These are phyloP conservation scores for Lentithecium fluviatile DNA, from an alignment of 495 filamentous ascomycete species.

Conservation along the genomic window DNA sequence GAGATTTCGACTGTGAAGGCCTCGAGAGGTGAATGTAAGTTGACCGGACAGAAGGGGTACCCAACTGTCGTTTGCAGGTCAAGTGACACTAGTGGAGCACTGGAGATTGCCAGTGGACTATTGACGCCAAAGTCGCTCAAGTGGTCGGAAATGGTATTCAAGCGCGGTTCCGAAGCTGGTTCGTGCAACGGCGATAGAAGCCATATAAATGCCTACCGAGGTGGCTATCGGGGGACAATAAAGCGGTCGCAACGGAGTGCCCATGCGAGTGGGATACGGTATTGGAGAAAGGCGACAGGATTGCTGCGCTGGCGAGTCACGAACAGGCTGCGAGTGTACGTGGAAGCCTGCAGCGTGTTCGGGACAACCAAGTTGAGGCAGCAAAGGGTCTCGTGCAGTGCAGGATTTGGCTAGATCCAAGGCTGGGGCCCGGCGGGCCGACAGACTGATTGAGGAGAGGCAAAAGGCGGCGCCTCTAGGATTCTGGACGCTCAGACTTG, in stretches of 20 bases:
- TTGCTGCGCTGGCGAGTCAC: not conserved
- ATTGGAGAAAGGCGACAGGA: too few species aligned
- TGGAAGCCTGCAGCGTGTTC: not conserved
- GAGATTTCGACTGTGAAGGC: not conserved
- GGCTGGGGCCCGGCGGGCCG: not conserved
- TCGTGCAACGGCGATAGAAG: constrained; percentile 8
- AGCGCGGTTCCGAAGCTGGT: constrained; percentile 14
- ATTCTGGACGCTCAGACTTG: constrained; percentile 1
- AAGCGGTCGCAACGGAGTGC: not conserved
- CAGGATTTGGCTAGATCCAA: constrained; percentile 10
- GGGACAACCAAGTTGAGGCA: not conserved
- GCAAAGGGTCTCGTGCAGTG: constrained; percentile 14
- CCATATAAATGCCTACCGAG: not conserved
- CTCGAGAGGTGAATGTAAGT: not conserved
- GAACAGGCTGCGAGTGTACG: not conserved
- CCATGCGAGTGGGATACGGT: too few species aligned
- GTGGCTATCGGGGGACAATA: not conserved
- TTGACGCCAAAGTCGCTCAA: not conserved
- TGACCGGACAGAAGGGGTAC: too few species aligned
- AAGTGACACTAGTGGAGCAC: not conserved
- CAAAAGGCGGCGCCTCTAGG: constrained; percentile 1
- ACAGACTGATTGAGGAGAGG: not conserved
- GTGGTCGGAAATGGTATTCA: constrained; percentile 16
- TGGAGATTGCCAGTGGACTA: not conserved
- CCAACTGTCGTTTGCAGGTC: not conserved